phyloP scores from a whole-genome alignment of 1,139 yeast species.

The Zhuliangozyma parablackwelliae region DNA sequence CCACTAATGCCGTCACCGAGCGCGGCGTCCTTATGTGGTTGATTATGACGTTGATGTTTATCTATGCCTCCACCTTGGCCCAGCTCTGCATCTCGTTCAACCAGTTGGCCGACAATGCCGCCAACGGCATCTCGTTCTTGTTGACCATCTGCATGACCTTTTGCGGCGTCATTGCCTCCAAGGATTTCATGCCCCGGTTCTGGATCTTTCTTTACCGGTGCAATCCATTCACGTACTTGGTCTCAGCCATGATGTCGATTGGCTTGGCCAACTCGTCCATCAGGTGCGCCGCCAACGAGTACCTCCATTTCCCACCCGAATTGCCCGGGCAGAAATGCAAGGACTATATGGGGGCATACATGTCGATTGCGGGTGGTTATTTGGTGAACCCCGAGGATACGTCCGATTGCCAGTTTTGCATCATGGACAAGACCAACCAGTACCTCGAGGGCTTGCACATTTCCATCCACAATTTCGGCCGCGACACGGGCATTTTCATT shows the following conservation, averaged over 20 bases:
- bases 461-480: slow-evolving; percentile 51
- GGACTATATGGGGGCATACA: slow-evolving; percentile 45
- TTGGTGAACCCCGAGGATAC: slow-evolving; percentile 38
- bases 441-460: slow-evolving; percentile 44
- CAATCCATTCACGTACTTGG: slow-evolving; percentile 62
- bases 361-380: slow-evolving; percentile 46
- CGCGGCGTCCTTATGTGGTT: slow-evolving; percentile 46
- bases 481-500: slow-evolving; percentile 61
- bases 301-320: slow-evolving; percentile 21
- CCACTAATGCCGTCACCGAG: slow-evolving; percentile 16
- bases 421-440: slow-evolving; percentile 43
- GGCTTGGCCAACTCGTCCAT: slow-evolving; percentile 22
- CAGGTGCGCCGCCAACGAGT: slow-evolving; percentile 23
- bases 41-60: slow-evolving; percentile 33
- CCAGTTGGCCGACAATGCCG: slow-evolving; percentile 39
- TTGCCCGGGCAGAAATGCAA: slow-evolving; percentile 57
- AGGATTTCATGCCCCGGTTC: slow-evolving; percentile 26
- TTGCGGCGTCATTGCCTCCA: slow-evolving; percentile 30
- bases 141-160: slow-evolving; percentile 28
- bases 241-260: slow-evolving; percentile 35
- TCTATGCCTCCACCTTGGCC: slow-evolving; percentile 36
- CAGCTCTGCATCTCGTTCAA: slow-evolving; percentile 35
- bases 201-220: slow-evolving; percentile 35
- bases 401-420: slow-evolving; percentile 50
- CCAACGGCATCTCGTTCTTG: slow-evolving; percentile 22